Evolutionary conservation across 2,329 filamentous ascomycete species (phyloP).

Genomic region (Rhynchosporium graminicola): DNA sequence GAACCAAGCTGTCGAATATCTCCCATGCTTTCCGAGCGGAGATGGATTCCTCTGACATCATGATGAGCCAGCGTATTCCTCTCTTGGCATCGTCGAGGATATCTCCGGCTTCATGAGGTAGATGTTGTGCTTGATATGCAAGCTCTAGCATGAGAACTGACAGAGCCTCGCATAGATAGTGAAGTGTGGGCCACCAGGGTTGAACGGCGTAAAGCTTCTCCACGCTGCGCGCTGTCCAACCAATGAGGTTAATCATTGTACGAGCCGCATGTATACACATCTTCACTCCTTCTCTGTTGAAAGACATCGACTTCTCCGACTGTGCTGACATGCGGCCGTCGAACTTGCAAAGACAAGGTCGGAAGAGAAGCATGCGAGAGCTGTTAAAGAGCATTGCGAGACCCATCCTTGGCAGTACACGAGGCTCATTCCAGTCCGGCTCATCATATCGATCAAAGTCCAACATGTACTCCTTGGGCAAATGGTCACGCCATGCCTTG

Average conservation of each 20-base stretch:
- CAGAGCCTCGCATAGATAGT: conserved; percentile 36
- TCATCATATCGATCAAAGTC: conserved; percentile 25
- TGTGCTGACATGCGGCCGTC: conserved; percentile 28
- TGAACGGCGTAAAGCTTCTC: conserved; percentile 28
- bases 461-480: conserved; percentile 28
- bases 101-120: conserved; percentile 26
- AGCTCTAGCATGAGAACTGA: conserved; percentile 35
- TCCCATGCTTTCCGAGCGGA: conserved; percentile 37
- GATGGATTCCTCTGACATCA: conserved; percentile 30
- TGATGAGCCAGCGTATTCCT: conserved; percentile 31
- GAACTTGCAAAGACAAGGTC: conserved; percentile 35
- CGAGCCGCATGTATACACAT: conserved; percentile 31
- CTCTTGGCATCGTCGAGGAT: conserved; percentile 35
- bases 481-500: conserved; percentile 25
- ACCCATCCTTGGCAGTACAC: conserved; percentile 25
- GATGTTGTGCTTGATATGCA: conserved; percentile 33
- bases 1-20: conserved; percentile 33
- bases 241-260: conserved; percentile 29
- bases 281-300: conserved; percentile 29
- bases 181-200: conserved; percentile 34
- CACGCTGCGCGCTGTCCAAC: conserved; percentile 16
- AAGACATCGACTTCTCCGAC: conserved; percentile 24
- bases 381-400: conserved; percentile 32
- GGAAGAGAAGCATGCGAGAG: conserved; percentile 35
- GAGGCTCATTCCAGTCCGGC: conserved; percentile 24